These are phyloP conservation scores for Anthostomella pinea DNA, from an alignment of 2,329 filamentous ascomycete genomes.

Conservation along the genomic window DNA sequence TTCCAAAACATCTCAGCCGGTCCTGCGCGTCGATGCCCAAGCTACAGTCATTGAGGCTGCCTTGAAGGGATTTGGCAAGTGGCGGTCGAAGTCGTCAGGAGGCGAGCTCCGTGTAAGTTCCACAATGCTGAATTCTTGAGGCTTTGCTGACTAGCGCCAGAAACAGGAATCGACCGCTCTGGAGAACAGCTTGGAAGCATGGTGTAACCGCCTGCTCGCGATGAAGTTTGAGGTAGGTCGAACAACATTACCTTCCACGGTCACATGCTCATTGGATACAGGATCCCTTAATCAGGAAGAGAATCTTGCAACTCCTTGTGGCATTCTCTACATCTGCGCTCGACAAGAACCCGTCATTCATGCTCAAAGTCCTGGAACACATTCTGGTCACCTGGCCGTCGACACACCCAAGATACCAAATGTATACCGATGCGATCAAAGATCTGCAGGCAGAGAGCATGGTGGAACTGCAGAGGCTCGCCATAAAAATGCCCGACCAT, in stretches of 20 bases:
- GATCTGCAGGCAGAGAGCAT: slow-evolving; percentile 83
- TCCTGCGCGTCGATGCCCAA: slow-evolving; percentile 80
- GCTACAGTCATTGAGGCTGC: slow-evolving; percentile 87
- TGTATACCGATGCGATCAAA: slow-evolving; percentile 85
- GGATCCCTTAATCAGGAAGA: slow-evolving; percentile 81
- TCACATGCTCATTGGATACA: slow-evolving; percentile 30
- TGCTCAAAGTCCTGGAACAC: slow-evolving; percentile 86
- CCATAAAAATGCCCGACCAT: slow-evolving; percentile 87
- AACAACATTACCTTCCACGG: not conserved
- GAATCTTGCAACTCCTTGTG: slow-evolving; percentile 77
- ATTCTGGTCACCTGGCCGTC: slow-evolving; percentile 81
- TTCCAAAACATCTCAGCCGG: slow-evolving; percentile 67
- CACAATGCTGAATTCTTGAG: not conserved
- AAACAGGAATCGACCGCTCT: slow-evolving; percentile 54
- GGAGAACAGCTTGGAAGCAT: slow-evolving; percentile 64
- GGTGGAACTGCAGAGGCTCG: slow-evolving; percentile 83
- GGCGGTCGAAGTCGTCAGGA: slow-evolving; percentile 44
- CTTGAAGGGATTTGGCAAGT: slow-evolving; percentile 84
- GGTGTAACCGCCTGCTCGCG: slow-evolving; percentile 69
- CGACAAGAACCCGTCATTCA: slow-evolving; percentile 74
- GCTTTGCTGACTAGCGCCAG: slow-evolving; percentile 27
- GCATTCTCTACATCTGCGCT: slow-evolving; percentile 81
- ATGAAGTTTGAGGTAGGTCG: slow-evolving; percentile 62
- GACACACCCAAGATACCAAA: slow-evolving; percentile 65
- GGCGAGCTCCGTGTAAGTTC: slow-evolving; percentile 20